Conservation (phyloP, 129 eudicot genomes). For the Flaveria bidentis region DNA sequence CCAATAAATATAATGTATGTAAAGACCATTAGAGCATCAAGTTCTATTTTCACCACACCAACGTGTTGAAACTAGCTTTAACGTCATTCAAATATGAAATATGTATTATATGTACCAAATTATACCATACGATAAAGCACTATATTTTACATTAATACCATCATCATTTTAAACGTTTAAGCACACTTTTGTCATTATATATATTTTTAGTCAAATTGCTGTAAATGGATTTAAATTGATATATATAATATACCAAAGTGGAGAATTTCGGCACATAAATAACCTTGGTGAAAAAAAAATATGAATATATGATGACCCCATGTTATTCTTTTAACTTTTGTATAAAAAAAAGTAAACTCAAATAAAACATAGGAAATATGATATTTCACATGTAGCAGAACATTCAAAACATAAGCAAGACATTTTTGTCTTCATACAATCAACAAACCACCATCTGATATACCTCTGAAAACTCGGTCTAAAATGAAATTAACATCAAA, state of each 20-base stretch:
- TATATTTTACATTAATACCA: too few species aligned
- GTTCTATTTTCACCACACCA: not conserved
- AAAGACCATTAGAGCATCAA: not conserved
- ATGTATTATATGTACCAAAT: too few species aligned
- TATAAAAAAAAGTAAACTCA: not conserved
- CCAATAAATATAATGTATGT: too few species aligned
- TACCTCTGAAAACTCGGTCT: slow-evolving; percentile 2
- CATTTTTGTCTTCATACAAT: not conserved
- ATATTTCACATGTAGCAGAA: not conserved
- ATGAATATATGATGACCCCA: not conserved
- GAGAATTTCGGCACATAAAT: not conserved
- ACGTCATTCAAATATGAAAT: too few species aligned
- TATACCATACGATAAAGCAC: too few species aligned
- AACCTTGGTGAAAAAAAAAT: not conserved
- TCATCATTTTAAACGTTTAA: too few species aligned
- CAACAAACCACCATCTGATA: slow-evolving; percentile 13
- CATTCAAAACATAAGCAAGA: not conserved
- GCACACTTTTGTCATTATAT: too few species aligned
- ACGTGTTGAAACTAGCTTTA: too few species aligned
- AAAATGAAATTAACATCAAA: slow-evolving; percentile 18
- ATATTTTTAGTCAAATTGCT: too few species aligned
- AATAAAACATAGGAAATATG: not conserved
- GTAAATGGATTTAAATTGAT: too few species aligned
- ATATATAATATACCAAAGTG: too few species aligned
- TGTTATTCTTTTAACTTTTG: not conserved